Percentiles rank a stretch among this genome's conserved stretches.
Conservation (phyloP, 116 monocot species). For the Iris pallida region DNA sequence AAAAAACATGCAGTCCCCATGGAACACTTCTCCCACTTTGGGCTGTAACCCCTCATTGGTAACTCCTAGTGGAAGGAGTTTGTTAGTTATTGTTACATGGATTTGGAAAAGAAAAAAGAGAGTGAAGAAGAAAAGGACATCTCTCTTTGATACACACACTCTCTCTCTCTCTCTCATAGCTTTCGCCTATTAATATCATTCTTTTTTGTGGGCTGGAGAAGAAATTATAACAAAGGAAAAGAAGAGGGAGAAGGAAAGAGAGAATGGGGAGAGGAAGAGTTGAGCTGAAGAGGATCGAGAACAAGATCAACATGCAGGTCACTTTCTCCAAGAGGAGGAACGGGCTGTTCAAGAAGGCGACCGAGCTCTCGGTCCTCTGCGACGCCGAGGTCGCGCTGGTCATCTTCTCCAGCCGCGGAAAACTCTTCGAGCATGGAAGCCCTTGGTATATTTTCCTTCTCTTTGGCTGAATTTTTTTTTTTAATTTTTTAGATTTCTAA, state of each 20-base stretch:
- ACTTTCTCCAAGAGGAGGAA: slow-evolving; percentile 5
- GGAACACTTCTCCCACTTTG: no score
- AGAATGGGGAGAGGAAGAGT: slow-evolving; percentile 6
- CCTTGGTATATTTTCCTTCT: neutral
- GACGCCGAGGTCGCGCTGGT: slow-evolving; percentile 2
- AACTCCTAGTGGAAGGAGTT: no score
- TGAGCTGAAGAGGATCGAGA: slow-evolving; percentile 4
- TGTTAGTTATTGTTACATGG: no score
- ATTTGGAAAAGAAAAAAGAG: no score
- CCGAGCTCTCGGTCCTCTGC: slow-evolving; percentile 1
- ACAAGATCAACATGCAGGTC: neutral
- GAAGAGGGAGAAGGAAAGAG: neutral
- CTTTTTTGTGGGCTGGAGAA: no score
- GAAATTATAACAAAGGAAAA: neutral
- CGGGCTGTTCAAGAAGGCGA: neutral
- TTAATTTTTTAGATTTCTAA: neutral
- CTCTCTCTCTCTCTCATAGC: neutral
- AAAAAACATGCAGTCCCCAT: no score
- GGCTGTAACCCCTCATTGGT: no score
- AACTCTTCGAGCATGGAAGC: slow-evolving; percentile 3
- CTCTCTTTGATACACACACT: no score
- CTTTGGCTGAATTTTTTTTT: neutral
- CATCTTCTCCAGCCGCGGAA: neutral
- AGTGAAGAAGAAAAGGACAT: no score
- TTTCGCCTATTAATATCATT: neutral